Evolutionary conservation across 805 yeast genomes (phyloP).

Genomic region (Zygoascus biomembranicola): DNA sequence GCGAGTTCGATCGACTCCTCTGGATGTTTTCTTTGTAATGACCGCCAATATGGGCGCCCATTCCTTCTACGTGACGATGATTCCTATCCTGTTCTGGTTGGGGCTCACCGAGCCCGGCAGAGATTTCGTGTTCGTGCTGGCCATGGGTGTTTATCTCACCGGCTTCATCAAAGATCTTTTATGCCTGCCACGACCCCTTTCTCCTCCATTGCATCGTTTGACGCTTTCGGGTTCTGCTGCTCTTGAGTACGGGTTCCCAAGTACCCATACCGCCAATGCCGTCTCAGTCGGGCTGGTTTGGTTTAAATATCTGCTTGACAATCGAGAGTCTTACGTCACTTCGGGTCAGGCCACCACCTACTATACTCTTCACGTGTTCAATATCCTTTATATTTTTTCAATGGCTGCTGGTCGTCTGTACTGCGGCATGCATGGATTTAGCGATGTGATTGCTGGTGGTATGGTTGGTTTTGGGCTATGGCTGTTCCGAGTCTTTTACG

Average conservation of each 20-base stretch:
- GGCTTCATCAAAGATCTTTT: slow-evolving; percentile 77
- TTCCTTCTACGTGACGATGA: slow-evolving; percentile 82
- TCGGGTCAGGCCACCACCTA: slow-evolving; percentile 2
- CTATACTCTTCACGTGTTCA: slow-evolving; percentile 8
- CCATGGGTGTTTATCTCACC: slow-evolving; percentile 45
- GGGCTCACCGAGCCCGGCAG: slow-evolving; percentile 53
- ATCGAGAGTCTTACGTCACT: slow-evolving; percentile 1
- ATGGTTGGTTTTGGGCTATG: slow-evolving; percentile 51
- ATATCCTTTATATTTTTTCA: slow-evolving; percentile 46
- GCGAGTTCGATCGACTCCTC: slow-evolving; percentile 35
- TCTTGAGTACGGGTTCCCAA: slow-evolving; percentile 91
- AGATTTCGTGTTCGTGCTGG: slow-evolving; percentile 59
- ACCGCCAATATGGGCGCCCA: slow-evolving; percentile 89
- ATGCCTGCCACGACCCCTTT: slow-evolving; percentile 84
- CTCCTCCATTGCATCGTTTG: slow-evolving; percentile 86
- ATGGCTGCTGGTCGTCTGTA: slow-evolving; percentile 76
- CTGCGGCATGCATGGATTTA: slow-evolving; percentile 95
- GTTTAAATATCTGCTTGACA: slow-evolving; percentile 15
- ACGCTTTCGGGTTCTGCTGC: slow-evolving; percentile 88
- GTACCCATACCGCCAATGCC: slow-evolving; percentile 92
- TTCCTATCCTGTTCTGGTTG: slow-evolving; percentile 80
- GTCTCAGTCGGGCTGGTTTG: slow-evolving; percentile 63
- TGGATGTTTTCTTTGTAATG: slow-evolving; percentile 75
- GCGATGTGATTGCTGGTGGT: slow-evolving; percentile 65
- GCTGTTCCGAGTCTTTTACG: slow-evolving; percentile 36